phyloP scores from a whole-genome alignment of 2,329 filamentous ascomycete species.

The Ophiosphaerella herpotricha region DNA sequence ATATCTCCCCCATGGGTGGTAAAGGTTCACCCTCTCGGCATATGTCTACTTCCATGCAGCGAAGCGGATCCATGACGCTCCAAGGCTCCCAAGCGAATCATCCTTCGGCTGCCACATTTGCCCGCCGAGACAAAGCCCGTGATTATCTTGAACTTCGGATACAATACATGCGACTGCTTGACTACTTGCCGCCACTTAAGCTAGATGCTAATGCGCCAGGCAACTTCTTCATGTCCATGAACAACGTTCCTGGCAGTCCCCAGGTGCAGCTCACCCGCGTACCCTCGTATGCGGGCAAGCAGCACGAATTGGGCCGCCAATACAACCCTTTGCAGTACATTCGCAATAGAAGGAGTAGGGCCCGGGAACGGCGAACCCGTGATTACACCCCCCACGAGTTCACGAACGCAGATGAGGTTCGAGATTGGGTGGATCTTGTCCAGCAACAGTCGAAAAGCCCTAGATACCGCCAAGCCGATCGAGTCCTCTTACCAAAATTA shows the following conservation, averaged over 20 bases:
- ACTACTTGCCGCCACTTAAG: constrained; percentile 75
- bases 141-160: constrained; percentile 83
- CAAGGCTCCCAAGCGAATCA: constrained; percentile 55
- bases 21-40: constrained; percentile 39
- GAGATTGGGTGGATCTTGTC: constrained; percentile 76
- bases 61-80: constrained; percentile 30
- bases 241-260: constrained; percentile 48
- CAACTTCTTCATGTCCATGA: constrained; percentile 47
- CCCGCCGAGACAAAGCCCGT: constrained; percentile 82
- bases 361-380: constrained; percentile 74
- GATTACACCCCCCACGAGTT: constrained; percentile 79
- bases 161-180: constrained; percentile 81
- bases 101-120: constrained; percentile 79
- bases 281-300: constrained; percentile 43
- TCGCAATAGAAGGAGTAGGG: constrained; percentile 83
- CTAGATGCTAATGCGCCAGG: constrained; percentile 48
- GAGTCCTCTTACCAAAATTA: constrained; percentile 40
- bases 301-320: constrained; percentile 62
- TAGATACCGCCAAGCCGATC: constrained; percentile 44
- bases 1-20: constrained; percentile 61
- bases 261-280: constrained; percentile 47
- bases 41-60: constrained; percentile 32
- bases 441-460: constrained; percentile 51
- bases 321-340: constrained; percentile 96
- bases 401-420: constrained; percentile 71